Evolutionary conservation across 2,329 filamentous ascomycete genomes (phyloP).

Genomic region (Penicillium capsulatum): DNA sequence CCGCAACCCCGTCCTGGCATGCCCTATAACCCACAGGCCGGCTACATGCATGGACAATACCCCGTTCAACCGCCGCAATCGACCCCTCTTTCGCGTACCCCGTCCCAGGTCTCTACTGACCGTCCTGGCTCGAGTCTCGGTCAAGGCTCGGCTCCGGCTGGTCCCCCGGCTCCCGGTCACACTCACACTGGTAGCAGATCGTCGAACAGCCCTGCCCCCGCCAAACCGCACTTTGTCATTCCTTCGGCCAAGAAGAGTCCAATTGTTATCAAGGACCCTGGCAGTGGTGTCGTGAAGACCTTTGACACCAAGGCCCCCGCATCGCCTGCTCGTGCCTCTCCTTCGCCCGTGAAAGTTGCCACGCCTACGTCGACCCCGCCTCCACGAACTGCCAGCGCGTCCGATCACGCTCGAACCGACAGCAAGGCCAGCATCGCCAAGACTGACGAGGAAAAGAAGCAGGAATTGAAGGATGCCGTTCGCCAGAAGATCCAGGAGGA

Average conservation of each 20-base stretch:
- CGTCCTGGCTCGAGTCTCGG: conserved; percentile 58
- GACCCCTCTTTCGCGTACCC: conserved; percentile 72
- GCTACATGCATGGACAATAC: conserved; percentile 52
- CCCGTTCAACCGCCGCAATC: conserved; percentile 53
- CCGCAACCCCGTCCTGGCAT: conserved; percentile 48
- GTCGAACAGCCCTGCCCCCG: conserved; percentile 55
- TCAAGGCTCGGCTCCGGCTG: conserved; percentile 51
- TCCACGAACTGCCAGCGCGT: conserved; percentile 65
- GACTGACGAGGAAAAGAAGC: conserved; percentile 75
- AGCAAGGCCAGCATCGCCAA: conserved; percentile 59
- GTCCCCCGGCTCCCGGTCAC: conserved; percentile 49
- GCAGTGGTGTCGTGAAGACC: conserved; percentile 71
- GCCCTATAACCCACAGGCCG: conserved; percentile 47
- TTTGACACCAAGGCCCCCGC: conserved; percentile 58
- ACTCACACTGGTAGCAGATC: conserved; percentile 52
- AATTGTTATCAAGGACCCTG: conserved; percentile 78
- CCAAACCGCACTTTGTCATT: conserved; percentile 60
- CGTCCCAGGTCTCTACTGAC: conserved; percentile 73
- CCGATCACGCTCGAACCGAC: conserved; percentile 66
- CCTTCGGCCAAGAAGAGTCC: conserved; percentile 65
- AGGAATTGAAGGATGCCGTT: conserved; percentile 62
- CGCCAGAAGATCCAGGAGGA: conserved; percentile 54
- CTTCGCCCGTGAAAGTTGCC: conserved; percentile 57
- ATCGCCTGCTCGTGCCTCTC: conserved; percentile 52
- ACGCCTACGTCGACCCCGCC: conserved; percentile 76